Evolutionary conservation across 2,329 filamentous ascomycete genomes (phyloP), one percentile per base, ranked within the genome.

Genomic region (Penicillium sumatraense): DNA sequence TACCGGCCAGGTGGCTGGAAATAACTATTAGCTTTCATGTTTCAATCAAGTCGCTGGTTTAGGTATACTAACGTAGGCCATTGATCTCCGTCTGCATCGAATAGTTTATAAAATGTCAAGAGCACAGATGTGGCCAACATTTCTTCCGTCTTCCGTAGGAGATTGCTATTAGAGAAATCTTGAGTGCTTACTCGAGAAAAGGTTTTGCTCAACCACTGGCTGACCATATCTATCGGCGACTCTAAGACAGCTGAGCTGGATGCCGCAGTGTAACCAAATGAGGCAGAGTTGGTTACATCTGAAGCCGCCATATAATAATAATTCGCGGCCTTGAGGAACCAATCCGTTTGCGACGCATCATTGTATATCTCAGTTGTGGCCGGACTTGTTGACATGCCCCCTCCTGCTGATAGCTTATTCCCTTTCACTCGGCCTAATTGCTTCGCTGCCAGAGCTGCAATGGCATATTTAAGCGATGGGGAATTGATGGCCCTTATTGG

Each of bases 231-330:
- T 38, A 73, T 64, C 4, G 72, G 68, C 2, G 69, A 66, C 18
- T 67, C 68, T 9, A 72, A 44, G 23, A 68, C 53, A 18, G 70
- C 58, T 47, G 73, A 64, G 40, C 65, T 72, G 5, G 70, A 72
- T 3, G 68, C 57, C 14, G 62, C 52, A 33, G 59, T 62, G 57
- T 68, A 70, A 48, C 67, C 61, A 65, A 67, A 67, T 54, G 59
- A 75, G 56, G 53, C 76, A 47, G 61, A 72, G 58, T 60, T 72
- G 62, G 69, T 76, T 33, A 80, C 72, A 2, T 83, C 75, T 3
- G 82, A 81, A 14, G 84, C 80, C 1, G 83, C 82, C 58, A 78
- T 77, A 57, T 86, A 83, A 67, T 86, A 86, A 64, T 86, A 86
- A 50, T 84, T 82, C 0, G 83, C 81, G 2, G 81, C 83, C 57